Evolutionary conservation across 2,329 filamentous ascomycete genomes (phyloP).

Genomic region (Epichloe typhina): DNA sequence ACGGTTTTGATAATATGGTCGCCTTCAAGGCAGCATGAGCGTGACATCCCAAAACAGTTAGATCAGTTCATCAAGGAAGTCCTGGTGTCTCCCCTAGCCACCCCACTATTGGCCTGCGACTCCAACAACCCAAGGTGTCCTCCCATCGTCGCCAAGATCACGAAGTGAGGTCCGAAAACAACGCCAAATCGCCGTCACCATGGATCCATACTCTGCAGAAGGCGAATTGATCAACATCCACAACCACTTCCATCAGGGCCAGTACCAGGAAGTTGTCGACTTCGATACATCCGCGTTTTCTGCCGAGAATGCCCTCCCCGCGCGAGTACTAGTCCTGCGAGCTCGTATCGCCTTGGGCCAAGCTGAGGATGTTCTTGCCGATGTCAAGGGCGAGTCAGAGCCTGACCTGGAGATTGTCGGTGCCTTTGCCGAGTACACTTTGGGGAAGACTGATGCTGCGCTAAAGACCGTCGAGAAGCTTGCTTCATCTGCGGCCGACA

Average conservation of each 20-base stretch:
- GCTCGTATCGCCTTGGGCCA: conserved; percentile 74
- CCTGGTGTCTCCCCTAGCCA: not conserved
- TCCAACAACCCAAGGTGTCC: conserved; percentile 6
- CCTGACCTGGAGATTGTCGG: conserved; percentile 67
- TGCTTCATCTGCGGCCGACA: conserved; percentile 53
- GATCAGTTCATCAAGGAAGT: not conserved
- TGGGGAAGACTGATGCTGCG: conserved; percentile 50
- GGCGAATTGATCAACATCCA: conserved; percentile 61
- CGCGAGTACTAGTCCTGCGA: conserved; percentile 66
- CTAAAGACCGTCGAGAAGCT: conserved; percentile 53
- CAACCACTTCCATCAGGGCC: conserved; percentile 63
- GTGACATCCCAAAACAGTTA: not conserved
- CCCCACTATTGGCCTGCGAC: conserved; percentile 5
- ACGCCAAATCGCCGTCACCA: conserved; percentile 23
- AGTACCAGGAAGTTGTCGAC: conserved; percentile 76
- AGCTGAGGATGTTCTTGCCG: conserved; percentile 56
- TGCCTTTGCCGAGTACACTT: conserved; percentile 55
- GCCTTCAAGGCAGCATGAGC: not conserved
- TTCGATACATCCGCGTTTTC: conserved; percentile 75
- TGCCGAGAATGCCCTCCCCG: conserved; percentile 60
- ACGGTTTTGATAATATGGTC: not conserved
- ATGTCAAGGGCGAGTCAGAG: conserved; percentile 50
- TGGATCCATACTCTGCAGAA: conserved; percentile 60
- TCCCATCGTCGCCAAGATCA: conserved; percentile 1
- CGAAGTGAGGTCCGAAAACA: not conserved